Percentiles rank a stretch among this genome's conserved stretches.
Conservation (phyloP, 306 rosid species). For the Rosa multiflora region DNA sequence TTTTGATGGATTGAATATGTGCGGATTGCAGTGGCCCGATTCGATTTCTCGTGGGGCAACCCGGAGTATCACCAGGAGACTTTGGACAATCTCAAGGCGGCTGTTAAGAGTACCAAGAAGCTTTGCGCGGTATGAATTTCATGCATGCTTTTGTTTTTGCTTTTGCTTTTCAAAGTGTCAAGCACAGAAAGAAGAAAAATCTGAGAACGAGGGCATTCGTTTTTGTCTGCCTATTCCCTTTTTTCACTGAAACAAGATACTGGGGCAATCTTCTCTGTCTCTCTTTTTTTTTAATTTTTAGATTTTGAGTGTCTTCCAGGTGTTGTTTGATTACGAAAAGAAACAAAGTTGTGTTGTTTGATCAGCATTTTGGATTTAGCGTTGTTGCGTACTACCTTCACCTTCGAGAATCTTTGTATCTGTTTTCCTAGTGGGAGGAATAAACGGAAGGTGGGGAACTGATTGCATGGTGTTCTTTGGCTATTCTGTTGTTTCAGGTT, state of each 20-base stretch:
- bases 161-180: too few species aligned
- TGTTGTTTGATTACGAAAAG: background rate
- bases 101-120: constrained; percentile 83
- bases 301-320: background rate
- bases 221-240: too few species aligned
- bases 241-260: too few species aligned
- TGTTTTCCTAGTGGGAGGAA: background rate
- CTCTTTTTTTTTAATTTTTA: too few species aligned
- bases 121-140: constrained; percentile 85
- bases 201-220: background rate
- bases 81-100: constrained; percentile 79
- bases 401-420: background rate
- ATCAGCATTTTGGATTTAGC: background rate
- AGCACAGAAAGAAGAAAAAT: background rate
- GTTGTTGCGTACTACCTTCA: background rate
- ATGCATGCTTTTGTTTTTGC: background rate
- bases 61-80: constrained; percentile 84
- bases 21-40: constrained; percentile 74
- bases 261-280: background rate
- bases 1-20: constrained; percentile 22
- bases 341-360: background rate
- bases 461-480: constrained; percentile 14
- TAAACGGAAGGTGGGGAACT: background rate
- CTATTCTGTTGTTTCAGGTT: constrained; percentile 41
- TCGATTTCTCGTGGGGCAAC: constrained; percentile 90